Conservation (phyloP, 139 green algal species). For the Astrephomene gubernaculifera region DNA sequence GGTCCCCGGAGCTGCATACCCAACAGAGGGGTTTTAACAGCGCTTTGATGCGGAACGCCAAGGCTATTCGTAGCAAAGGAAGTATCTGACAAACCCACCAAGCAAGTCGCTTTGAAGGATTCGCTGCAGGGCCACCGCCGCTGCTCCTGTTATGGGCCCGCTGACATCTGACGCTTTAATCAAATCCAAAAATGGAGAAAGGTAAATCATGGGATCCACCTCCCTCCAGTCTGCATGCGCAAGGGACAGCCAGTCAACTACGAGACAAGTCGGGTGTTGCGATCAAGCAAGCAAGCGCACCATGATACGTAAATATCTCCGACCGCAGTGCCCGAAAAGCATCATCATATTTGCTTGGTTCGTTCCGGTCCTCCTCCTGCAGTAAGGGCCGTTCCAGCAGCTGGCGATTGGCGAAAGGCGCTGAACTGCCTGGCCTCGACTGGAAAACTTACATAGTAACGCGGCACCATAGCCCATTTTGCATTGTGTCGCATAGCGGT, state of each 20-base stretch:
- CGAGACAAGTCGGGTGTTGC: constrained; percentile 13
- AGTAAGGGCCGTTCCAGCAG: background rate
- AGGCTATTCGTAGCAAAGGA: no score
- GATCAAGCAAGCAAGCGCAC: constrained; percentile 45
- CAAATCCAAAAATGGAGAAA: constrained; percentile 93
- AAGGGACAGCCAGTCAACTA: background rate
- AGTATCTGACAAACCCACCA: no score
- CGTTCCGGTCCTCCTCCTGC: constrained; percentile 86
- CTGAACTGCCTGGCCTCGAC: background rate
- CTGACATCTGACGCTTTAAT: constrained; percentile 90
- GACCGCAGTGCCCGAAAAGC: constrained; percentile 84
- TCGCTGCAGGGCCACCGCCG: constrained; percentile 84
- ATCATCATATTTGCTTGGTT: constrained; percentile 85
- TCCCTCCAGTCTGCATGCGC: constrained; percentile 71
- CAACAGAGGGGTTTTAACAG: background rate
- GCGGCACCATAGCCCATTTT: constrained; percentile 76
- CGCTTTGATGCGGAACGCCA: background rate
- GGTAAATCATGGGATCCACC: constrained; percentile 86
- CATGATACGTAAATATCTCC: constrained; percentile 84
- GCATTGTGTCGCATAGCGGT: constrained; percentile 87
- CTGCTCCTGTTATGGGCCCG: constrained; percentile 90
- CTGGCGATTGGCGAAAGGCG: background rate
- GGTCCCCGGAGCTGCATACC: constrained; percentile 50
- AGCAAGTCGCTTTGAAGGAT: constrained; percentile 85
- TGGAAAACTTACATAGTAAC: constrained; percentile 70